phyloP scores from a whole-genome alignment of 208 protist genomes.

The Trypanosoma lewisi region DNA sequence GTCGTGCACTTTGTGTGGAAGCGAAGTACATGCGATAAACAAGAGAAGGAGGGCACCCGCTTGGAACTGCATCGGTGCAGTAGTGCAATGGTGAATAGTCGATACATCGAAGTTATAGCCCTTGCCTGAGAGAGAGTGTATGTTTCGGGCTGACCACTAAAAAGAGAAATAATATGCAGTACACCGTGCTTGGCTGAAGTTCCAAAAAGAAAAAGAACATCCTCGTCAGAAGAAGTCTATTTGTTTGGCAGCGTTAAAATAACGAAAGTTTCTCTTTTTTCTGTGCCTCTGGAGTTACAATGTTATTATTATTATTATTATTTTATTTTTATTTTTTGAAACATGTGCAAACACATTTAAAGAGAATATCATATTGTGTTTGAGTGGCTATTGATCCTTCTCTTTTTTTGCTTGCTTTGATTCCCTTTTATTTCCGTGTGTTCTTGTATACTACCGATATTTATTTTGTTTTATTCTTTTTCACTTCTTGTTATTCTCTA shows the following conservation, averaged over 20 bases:
- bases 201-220: too few species aligned
- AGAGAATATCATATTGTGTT: too few species aligned
- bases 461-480: constrained; percentile 10
- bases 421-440: neutral
- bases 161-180: too few species aligned
- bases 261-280: too few species aligned
- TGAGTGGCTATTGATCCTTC: neutral
- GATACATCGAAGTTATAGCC: constrained; percentile 67
- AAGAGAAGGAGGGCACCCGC: constrained; percentile 20
- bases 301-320: too few species aligned
- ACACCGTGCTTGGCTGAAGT: too few species aligned
- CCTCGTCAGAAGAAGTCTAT: too few species aligned
- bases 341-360: neutral
- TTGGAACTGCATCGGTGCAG: constrained; percentile 38
- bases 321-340: constrained; percentile 2
- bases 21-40: neutral
- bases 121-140: constrained; percentile 28
- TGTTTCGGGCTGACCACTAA: neutral
- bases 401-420: neutral
- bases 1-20: constrained; percentile 53
- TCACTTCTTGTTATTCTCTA: neutral
- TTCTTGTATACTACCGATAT: neutral
- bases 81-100: constrained; percentile 70
- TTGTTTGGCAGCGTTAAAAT: too few species aligned
- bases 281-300: too few species aligned